These are phyloP conservation scores for Chlamydomonas reinhardtii DNA, from an alignment of 163 green algal species.

Conservation along the genomic window DNA sequence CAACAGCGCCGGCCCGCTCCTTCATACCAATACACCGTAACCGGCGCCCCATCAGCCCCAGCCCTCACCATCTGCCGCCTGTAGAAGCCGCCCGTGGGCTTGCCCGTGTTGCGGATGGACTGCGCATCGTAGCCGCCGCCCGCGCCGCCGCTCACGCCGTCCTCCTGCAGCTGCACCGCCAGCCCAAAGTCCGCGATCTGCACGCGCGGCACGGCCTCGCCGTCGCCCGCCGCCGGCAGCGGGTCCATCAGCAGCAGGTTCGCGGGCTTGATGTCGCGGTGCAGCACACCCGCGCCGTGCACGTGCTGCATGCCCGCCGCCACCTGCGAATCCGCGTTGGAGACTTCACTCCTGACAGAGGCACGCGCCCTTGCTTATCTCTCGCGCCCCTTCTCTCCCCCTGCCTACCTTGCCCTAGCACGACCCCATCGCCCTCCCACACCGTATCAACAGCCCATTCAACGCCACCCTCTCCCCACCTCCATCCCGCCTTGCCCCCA, in stretches of 20 bases:
- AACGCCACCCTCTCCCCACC: too few relatives aligned
- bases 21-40: too few relatives aligned
- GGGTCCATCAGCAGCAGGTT: conserved; percentile 80
- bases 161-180: conserved; percentile 50
- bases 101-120: not conserved
- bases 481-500: not conserved
- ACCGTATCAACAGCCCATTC: not conserved
- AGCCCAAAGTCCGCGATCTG: conserved; percentile 95
- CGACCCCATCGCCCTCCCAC: not conserved
- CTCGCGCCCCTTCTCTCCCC: too few relatives aligned
- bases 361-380: not conserved
- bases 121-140: not conserved
- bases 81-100: conserved; percentile 80
- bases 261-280: conserved; percentile 88
- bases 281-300: conserved; percentile 55
- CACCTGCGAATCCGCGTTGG: too few relatives aligned
- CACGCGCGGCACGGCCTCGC: conserved; percentile 22
- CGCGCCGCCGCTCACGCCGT: too few relatives aligned
- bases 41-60: too few relatives aligned
- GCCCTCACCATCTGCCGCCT: conserved; percentile 74
- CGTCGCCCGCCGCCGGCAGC: not conserved
- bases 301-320: conserved; percentile 71
- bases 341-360: not conserved
- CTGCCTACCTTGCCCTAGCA: not conserved
- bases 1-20: too few relatives aligned